A percentile compares a stretch with the other conserved stretches of the same genome.
phyloP scores from a whole-genome alignment of 2,329 filamentous ascomycete genomes.

The Botrytis fragariae region DNA sequence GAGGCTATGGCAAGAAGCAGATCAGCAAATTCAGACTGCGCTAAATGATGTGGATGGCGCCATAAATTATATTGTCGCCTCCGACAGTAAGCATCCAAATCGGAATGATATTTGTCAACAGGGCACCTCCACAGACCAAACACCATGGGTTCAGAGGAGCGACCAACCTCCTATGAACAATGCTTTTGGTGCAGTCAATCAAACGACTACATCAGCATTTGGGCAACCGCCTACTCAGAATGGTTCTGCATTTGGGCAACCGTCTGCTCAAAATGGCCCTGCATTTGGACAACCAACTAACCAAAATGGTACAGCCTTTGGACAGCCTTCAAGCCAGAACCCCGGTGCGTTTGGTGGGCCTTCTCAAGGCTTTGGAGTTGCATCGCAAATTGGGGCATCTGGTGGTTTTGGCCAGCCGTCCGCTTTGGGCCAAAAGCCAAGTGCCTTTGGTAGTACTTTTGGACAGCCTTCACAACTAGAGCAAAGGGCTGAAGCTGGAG shows the following conservation, averaged over 20 bases:
- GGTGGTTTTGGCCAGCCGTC: slow-evolving; percentile 43
- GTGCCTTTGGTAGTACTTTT: slow-evolving; percentile 27
- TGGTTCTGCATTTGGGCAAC: slow-evolving; percentile 41
- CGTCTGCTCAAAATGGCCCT: slow-evolving; percentile 17
- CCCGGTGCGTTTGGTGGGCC: slow-evolving; percentile 30
- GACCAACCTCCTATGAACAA: slow-evolving; percentile 38
- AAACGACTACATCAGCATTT: slow-evolving; percentile 35
- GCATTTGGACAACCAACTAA: slow-evolving; percentile 20
- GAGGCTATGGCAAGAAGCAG: slow-evolving; percentile 60
- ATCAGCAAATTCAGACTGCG: slow-evolving; percentile 70
- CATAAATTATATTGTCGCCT: slow-evolving; percentile 64
- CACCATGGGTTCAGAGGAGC: slow-evolving; percentile 29
- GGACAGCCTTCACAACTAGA: slow-evolving; percentile 21
- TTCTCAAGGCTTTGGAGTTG: slow-evolving; percentile 21
- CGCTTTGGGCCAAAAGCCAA: slow-evolving; percentile 39
- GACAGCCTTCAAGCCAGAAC: slow-evolving; percentile 41
- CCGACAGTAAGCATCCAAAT: slow-evolving; percentile 71
- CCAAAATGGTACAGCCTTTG: slow-evolving; percentile 38
- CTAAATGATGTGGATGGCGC: slow-evolving; percentile 69
- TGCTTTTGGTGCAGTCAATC: slow-evolving; percentile 23
- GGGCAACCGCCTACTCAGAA: slow-evolving; percentile 35
- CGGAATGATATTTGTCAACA: slow-evolving; percentile 60
- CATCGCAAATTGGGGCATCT: slow-evolving; percentile 31
- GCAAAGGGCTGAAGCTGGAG: slow-evolving; percentile 27
- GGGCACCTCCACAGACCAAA: slow-evolving; percentile 29